Base-by-base conservation (phyloP, 2,329 filamentous ascomycete species). In the Aureobasidium melanogenum region DNA sequence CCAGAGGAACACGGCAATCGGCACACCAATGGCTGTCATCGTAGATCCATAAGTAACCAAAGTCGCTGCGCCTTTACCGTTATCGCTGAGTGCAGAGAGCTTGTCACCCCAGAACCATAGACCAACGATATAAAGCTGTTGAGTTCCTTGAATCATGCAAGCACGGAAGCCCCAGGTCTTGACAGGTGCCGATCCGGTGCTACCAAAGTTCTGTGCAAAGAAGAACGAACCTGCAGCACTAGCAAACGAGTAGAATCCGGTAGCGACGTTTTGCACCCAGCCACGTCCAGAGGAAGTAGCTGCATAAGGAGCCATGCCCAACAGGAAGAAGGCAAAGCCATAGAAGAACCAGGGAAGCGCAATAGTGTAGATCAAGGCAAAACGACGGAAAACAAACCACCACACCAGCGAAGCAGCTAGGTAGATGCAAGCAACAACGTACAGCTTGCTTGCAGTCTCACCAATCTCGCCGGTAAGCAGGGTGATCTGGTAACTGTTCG, bases 101-200 rank as follows among this genome's bases (percentile, higher is more conserved):
- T 79, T 76, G 8, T 79, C 79, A 32, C 85, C 85, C 85, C 85
- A 88, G 69, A 83, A 87, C 84, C 84, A 88, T 14, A 88, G 76
- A 7, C 79, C 81, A 26, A 84, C 80, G 55, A 86, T 79, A 69
- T 87, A 88, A 64, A 85, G 75, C 68, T 88, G 85, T 67, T 87
- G 85, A 7, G 84, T 84, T 44, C 85, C 85, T 69, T 87, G 84
- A 56, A 88, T 85, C 14, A 84, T 71, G 67, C 84, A 85, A 17
- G 85, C 85, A 61, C 85, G 80, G 73, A 84, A 85, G n/a, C 85
- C 83, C 84, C 84, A 87, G 38, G 82, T 78, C 68, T 82, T 84
- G 46, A 86, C 80, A 7, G 84, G 83, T 3, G 81, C 79, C 50
- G 84, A 84, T 44, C 72, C 70, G 12, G 69, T 68, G 54, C 67